Evolutionary conservation across 2,329 filamentous ascomycete genomes (phyloP).

Genomic region (Pezicula radicicola): DNA sequence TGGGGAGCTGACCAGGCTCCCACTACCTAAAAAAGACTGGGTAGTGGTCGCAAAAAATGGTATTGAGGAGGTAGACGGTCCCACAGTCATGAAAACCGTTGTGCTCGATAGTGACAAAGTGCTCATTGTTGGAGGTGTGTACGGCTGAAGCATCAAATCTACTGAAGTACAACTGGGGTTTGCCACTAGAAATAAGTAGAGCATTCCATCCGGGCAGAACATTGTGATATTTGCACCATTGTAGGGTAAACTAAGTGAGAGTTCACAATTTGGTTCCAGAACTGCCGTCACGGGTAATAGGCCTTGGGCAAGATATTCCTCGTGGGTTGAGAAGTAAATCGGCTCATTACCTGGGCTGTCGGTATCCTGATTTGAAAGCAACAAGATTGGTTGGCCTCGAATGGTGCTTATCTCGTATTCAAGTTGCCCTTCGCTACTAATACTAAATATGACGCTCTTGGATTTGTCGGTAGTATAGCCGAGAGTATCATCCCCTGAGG

Average conservation of each 20-base stretch:
- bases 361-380: slow-evolving; percentile 13
- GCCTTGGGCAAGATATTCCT: slow-evolving; percentile 2
- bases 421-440: slow-evolving; percentile 9
- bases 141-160: background rate
- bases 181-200: background rate
- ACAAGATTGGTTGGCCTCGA: slow-evolving; percentile 6
- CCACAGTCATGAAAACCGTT: background rate
- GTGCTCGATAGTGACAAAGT: background rate
- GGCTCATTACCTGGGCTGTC: slow-evolving; percentile 13
- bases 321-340: slow-evolving; percentile 11
- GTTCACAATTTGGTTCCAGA: slow-evolving; percentile 10
- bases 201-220: slow-evolving; percentile 3
- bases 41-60: background rate
- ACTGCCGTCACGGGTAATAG: slow-evolving; percentile 9
- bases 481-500: slow-evolving; percentile 10
- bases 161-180: background rate
- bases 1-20: slow-evolving; percentile 2
- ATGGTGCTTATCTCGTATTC: slow-evolving; percentile 8
- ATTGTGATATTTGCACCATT: slow-evolving; percentile 7
- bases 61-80: background rate
- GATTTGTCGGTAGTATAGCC: slow-evolving; percentile 5
- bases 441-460: slow-evolving; percentile 10
- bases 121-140: background rate
- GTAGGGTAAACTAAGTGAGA: slow-evolving; percentile 9
- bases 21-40: slow-evolving; percentile 1